Percentiles rank a stretch among this genome's conserved stretches.
Evolutionary conservation across 495 filamentous ascomycete genomes (phyloP).

Genomic region (Xylaria castorea): DNA sequence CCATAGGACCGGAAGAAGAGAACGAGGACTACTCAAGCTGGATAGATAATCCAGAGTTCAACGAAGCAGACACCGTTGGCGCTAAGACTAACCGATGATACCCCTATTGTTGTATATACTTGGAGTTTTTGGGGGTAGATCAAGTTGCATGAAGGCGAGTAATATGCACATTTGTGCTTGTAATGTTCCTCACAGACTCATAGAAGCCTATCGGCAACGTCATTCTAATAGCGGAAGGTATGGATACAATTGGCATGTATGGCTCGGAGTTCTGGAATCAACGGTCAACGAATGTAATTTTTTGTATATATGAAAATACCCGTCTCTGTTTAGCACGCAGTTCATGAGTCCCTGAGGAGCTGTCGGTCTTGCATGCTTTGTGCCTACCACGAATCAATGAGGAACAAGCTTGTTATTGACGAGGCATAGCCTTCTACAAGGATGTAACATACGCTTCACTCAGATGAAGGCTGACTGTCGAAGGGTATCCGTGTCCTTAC

Average conservation of each 20-base stretch:
- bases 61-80: not conserved
- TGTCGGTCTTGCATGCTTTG: not conserved
- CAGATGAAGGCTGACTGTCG: not conserved
- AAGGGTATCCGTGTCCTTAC: not conserved
- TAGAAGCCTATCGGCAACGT: conserved; percentile 11
- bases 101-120: conserved; percentile 10
- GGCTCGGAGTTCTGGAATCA: conserved; percentile 12
- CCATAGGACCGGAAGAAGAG: conserved; percentile 26
- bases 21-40: conserved; percentile 39
- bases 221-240: not conserved
- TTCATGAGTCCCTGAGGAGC: not conserved
- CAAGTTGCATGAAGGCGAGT: not conserved
- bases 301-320: not conserved
- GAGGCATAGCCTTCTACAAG: not conserved
- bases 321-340: not conserved
- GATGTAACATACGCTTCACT: not conserved
- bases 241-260: conserved; percentile 2
- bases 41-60: conserved; percentile 37
- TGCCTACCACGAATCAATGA: not conserved
- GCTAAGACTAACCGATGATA: conserved; percentile 10
- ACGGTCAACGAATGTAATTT: conserved; percentile 2
- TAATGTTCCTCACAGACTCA: not conserved
- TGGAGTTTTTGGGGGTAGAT: not conserved
- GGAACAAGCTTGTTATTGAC: not conserved
- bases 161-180: not conserved